phyloP scores from a whole-genome alignment of 2,329 filamentous ascomycete genomes.

The Pseudogymnoascus sp. region DNA sequence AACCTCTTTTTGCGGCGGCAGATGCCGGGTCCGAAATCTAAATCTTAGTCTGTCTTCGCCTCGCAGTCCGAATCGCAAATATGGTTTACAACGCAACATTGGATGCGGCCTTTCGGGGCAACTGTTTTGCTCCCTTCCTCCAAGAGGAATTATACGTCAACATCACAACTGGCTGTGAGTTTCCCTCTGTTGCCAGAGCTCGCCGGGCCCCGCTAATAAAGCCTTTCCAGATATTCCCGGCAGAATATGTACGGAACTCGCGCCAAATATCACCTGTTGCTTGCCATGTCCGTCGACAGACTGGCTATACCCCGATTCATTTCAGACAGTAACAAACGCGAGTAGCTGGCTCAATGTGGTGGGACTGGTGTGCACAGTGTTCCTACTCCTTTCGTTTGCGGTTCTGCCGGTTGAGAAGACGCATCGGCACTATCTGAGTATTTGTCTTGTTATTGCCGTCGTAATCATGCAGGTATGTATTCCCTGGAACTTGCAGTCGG shows the following conservation, averaged over 20 bases:
- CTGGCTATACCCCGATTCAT: conserved; percentile 61
- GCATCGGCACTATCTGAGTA: conserved; percentile 84
- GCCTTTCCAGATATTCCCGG: conserved; percentile 40
- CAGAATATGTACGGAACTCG: conserved; percentile 48
- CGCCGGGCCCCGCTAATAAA: conserved; percentile 15
- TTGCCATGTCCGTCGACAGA: conserved; percentile 82
- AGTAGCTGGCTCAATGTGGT: conserved; percentile 80
- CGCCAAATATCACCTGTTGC: conserved; percentile 60
- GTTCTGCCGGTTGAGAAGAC: conserved; percentile 82
- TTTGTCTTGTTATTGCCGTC: conserved; percentile 72
- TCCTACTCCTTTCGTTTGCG: conserved; percentile 72
- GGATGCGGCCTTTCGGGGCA: conserved; percentile 29
- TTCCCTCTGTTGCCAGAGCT: neutral
- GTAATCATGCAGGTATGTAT: conserved; percentile 69
- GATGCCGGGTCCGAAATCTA: neutral
- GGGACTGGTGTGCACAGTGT: conserved; percentile 63
- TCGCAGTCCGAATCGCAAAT: neutral
- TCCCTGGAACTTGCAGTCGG: conserved; percentile 3
- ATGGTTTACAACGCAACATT: neutral
- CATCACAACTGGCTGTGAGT: neutral
- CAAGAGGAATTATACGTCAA: conserved; percentile 36
- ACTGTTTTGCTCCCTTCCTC: conserved; percentile 64
- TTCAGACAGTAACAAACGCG: conserved; percentile 50
- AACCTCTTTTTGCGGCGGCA: neutral
- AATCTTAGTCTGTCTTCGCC: neutral